phyloP scores from a whole-genome alignment of 208 protist genomes.

The Porcisia hertigi region DNA sequence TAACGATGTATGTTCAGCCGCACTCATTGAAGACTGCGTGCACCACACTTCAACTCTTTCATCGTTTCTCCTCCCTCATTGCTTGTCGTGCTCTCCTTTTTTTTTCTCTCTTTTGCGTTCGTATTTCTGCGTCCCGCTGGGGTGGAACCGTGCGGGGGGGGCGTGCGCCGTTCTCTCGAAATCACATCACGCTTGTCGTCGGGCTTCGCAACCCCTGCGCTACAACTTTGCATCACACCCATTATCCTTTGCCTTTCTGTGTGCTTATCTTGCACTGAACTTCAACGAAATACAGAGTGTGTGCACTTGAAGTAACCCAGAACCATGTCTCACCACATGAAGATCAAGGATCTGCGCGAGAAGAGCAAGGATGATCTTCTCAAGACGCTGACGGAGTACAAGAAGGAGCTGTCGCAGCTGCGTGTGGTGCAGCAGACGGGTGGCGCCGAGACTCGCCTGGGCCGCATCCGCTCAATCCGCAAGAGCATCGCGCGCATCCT shows the following conservation, averaged over 20 bases:
- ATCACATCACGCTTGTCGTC: too few species aligned
- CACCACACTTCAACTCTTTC: not conserved
- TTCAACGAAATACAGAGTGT: not conserved
- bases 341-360: conserved; percentile 91
- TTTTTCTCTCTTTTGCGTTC: not conserved
- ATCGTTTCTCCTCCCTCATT: not conserved
- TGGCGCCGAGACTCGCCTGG: conserved; percentile 88
- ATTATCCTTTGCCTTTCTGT: not conserved
- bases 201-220: too few species aligned
- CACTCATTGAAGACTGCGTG: not conserved
- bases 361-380: conserved; percentile 97
- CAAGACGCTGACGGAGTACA: conserved; percentile 96
- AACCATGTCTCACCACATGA: conserved; percentile 84
- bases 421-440: conserved; percentile 96
- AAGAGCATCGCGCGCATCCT: conserved; percentile 97
- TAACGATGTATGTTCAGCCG: not conserved
- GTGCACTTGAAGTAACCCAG: conserved; percentile 1
- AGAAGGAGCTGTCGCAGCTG: conserved; percentile 97
- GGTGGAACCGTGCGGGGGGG: too few species aligned
- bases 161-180: too few species aligned
- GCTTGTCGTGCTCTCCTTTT: not conserved
- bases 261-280: not conserved
- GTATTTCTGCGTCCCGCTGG: not conserved
- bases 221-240: not conserved
- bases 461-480: conserved; percentile 96